phyloP scores from a whole-genome alignment of 352 stramenopile genomes.

The Phytophthora chlamydospora region DNA sequence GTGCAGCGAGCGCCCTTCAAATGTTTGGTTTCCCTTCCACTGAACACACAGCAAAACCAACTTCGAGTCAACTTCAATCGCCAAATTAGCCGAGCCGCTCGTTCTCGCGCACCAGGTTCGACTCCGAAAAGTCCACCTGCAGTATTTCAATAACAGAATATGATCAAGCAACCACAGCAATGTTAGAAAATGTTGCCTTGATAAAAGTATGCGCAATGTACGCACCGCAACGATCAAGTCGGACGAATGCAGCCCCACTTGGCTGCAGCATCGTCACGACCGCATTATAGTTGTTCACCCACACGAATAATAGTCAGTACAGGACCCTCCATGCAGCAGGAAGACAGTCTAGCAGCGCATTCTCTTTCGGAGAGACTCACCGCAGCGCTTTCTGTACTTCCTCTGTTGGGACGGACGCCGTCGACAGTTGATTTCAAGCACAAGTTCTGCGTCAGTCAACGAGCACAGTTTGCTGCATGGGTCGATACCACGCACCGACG shows the following conservation, averaged over 20 bases:
- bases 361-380: slow-evolving; percentile 11
- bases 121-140: slow-evolving; percentile 69
- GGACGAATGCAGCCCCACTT: slow-evolving; percentile 66
- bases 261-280: slow-evolving; percentile 20
- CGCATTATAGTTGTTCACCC: not conserved
- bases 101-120: slow-evolving; percentile 47
- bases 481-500: slow-evolving; percentile 24
- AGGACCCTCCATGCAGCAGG: not conserved
- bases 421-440: not conserved
- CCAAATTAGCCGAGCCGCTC: not conserved
- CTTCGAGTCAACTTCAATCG: slow-evolving; percentile 5
- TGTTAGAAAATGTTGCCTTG: too few relatives aligned
- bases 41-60: slow-evolving; percentile 22
- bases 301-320: slow-evolving; percentile 1
- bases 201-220: not conserved
- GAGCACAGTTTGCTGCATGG: not conserved
- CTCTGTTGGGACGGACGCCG: slow-evolving; percentile 27
- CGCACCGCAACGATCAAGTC: slow-evolving; percentile 64
- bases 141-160: slow-evolving; percentile 5
- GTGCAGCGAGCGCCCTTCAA: slow-evolving; percentile 72
- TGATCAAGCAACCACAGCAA: too few relatives aligned
- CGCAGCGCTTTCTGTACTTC: slow-evolving; percentile 56
- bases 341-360: not conserved
- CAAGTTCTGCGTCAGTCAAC: too few relatives aligned
- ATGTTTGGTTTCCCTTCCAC: slow-evolving; percentile 71